Base-by-base conservation (phyloP, 2,329 filamentous ascomycete species). In the Microsporum canis region DNA sequence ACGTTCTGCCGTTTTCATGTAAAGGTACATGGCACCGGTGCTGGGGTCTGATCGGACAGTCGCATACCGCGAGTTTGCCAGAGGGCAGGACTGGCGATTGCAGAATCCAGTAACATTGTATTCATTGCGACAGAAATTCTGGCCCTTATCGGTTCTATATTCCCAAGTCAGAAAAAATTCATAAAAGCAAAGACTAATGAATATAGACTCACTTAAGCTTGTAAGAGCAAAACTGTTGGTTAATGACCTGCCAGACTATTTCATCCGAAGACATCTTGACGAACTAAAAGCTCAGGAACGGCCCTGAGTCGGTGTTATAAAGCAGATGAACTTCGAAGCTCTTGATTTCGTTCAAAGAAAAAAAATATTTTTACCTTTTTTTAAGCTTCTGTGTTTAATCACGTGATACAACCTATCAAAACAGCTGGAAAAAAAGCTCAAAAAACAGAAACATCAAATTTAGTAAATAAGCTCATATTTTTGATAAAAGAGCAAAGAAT, bases 161-260 rank as follows among this genome's bases (percentile, higher is more conserved):
- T 59, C 62, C 63, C 62, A 63, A 47, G 36, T 41, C 45, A 56
- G 33, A 53, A 34, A 43, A 41, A 53, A 8, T 45, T 38, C 14
- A 31, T 27, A 14, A 57, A 36, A 29, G n/a, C 34, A 8, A 38
- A 58, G 36, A 3, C 10, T 8, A 10, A 41, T 17, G 23, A 10
- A 23, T 17, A 55, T 36, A 10, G 47, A 74, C 83, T 68, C 77
- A 90, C 85, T 95, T 96, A 67, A 97, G 80, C 73, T 96, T 96
- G 81, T 91, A 97, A 58, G 88, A 87, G 79, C 94, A 97, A 74
- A 94, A 95, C 72, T 92, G 88, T 76, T 94, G 89, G 76, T 95
- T 95, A 68, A 96, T 96, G 62, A 96, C 89, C 74, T 91, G 86
- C 94, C 94, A 99, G 65, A 97, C 87, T 66, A 97, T 95, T 77